Percentiles rank a stretch among this genome's conserved stretches.
These are phyloP conservation scores for Alopecurus myosuroides DNA, from an alignment of 176 grass and related monocot species.

Conservation along the genomic window DNA sequence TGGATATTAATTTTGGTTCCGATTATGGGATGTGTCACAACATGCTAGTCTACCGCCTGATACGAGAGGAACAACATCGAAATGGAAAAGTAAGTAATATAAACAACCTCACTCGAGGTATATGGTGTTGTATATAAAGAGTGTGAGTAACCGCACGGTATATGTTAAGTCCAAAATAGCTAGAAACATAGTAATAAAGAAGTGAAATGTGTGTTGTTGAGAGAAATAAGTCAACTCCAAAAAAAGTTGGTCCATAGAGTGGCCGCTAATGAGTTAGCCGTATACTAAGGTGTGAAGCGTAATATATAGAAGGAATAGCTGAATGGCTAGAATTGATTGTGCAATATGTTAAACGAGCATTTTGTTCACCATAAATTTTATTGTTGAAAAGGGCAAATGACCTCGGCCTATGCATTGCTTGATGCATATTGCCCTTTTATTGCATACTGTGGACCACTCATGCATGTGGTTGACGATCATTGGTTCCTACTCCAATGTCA, in stretches of 20 bases:
- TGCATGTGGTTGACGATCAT: too few relatives aligned
- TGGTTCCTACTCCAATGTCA: too few relatives aligned
- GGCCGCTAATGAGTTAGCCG: not conserved
- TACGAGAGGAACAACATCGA: not conserved
- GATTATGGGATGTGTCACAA: not conserved
- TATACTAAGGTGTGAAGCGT: too few relatives aligned
- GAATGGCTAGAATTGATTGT: too few relatives aligned
- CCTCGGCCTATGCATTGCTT: too few relatives aligned
- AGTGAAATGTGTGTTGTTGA: not conserved
- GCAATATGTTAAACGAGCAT: too few relatives aligned
- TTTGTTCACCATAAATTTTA: too few relatives aligned
- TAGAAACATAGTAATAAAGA: not conserved
- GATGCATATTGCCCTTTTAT: too few relatives aligned
- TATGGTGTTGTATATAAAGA: not conserved
- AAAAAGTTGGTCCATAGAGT: not conserved
- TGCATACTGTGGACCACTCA: too few relatives aligned
- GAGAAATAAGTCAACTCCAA: not conserved
- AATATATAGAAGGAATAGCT: too few relatives aligned
- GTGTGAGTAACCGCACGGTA: not conserved
- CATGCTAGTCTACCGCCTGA: not conserved
- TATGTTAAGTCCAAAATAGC: not conserved
- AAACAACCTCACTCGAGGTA: not conserved
- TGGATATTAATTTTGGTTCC: not conserved
- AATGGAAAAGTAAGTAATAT: not conserved
- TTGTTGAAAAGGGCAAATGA: too few relatives aligned